Percentiles rank a stretch among this genome's conserved stretches.
These are phyloP conservation scores for Waitea zeae DNA, from an alignment of 1,284 basidiomycete genomes.

Conservation along the genomic window DNA sequence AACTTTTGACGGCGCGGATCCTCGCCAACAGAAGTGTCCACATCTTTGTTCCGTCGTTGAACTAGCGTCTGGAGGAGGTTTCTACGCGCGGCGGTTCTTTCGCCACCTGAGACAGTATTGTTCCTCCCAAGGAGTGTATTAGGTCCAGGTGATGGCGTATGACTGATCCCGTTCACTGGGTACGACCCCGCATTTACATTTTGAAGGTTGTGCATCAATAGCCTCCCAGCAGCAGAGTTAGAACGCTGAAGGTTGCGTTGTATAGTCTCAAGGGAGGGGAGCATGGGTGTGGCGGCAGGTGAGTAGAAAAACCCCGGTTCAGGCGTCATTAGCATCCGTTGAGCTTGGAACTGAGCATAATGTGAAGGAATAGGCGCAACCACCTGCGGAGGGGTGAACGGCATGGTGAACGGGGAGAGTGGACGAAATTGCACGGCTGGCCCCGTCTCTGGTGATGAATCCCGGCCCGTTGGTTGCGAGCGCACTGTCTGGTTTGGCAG, in stretches of 20 bases:
- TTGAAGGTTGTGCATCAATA: constrained; percentile 59
- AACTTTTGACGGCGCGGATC: constrained; percentile 27
- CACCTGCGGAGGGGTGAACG: constrained; percentile 30
- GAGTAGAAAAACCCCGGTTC: constrained; percentile 11
- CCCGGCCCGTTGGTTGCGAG: constrained; percentile 16
- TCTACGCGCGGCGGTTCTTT: constrained; percentile 49
- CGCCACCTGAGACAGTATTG: constrained; percentile 66
- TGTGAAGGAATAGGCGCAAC: constrained; percentile 49
- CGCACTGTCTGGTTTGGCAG: constrained; percentile 20
- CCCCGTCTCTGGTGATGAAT: constrained; percentile 46
- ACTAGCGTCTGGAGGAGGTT: constrained; percentile 44
- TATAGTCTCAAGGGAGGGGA: constrained; percentile 57
- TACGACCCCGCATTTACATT: constrained; percentile 31
- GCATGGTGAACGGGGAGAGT: constrained; percentile 19
- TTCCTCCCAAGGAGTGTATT: constrained; percentile 40
- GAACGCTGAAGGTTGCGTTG: constrained; percentile 51
- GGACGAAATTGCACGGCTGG: constrained; percentile 23
- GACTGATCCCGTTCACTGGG: too few relatives aligned
- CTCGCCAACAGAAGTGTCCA: constrained; percentile 47
- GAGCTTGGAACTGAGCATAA: constrained; percentile 29
- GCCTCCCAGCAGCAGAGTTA: constrained; percentile 53
- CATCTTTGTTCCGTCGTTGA: constrained; percentile 37
- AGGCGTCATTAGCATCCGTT: constrained; percentile 37
- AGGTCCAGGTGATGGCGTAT: constrained; percentile 13
- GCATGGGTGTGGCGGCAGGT: constrained; percentile 30